Conservation (phyloP, 2,329 filamentous ascomycete genomes). For the Alternaria conjuncta region DNA sequence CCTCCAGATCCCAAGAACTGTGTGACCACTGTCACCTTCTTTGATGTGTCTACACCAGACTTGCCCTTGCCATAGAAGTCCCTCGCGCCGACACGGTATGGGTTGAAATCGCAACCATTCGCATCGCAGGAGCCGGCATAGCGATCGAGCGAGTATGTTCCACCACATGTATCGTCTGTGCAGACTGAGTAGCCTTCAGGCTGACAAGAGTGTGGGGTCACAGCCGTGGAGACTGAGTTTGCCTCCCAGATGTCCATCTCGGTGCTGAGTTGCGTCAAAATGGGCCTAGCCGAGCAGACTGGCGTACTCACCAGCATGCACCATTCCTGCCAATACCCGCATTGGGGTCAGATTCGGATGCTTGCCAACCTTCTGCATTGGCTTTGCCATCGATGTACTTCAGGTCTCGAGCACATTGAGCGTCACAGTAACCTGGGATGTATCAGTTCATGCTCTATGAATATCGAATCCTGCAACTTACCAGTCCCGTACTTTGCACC, state of each 20-base stretch:
- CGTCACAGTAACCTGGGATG: conserved; percentile 48
- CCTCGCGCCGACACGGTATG: conserved; percentile 66
- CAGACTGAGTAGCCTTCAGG: conserved; percentile 60
- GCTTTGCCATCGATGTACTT: conserved; percentile 60
- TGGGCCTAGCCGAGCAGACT: not conserved
- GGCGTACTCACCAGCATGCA: conserved; percentile 59
- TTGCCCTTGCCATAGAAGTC: conserved; percentile 66
- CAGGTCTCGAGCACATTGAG: conserved; percentile 48
- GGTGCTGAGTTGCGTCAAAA: conserved; percentile 32
- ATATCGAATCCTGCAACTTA: conserved; percentile 45
- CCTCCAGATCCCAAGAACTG: conserved; percentile 54
- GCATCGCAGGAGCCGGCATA: conserved; percentile 69
- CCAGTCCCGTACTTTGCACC: conserved; percentile 59
- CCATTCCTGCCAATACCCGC: conserved; percentile 61
- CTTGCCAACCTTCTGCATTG: conserved; percentile 61
- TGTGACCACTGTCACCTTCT: conserved; percentile 55
- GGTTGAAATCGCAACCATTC: conserved; percentile 67
- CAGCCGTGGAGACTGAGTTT: conserved; percentile 67
- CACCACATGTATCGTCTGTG: conserved; percentile 50
- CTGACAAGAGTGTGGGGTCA: conserved; percentile 69
- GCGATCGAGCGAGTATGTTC: conserved; percentile 59
- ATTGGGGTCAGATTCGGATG: conserved; percentile 60
- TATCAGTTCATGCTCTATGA: not conserved
- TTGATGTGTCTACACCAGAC: conserved; percentile 47
- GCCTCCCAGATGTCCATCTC: conserved; percentile 72